Percentiles rank a stretch among this genome's conserved stretches.
phyloP scores from a whole-genome alignment of 805 yeast species.

The Jamesozyma rosinii region DNA sequence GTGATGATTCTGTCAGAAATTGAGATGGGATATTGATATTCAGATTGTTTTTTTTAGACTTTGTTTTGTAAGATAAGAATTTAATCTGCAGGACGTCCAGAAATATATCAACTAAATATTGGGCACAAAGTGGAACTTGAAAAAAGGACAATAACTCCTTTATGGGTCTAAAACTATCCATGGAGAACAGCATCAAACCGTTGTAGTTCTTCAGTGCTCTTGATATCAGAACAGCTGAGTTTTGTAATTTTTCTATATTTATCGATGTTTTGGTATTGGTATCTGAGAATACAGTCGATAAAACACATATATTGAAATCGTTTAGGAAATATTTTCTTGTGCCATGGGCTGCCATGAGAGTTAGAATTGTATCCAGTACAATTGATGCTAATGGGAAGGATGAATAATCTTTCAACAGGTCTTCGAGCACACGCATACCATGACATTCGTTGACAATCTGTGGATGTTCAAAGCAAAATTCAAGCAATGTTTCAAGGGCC shows the following conservation, averaged over 20 bases:
- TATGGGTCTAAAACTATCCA: conserved; percentile 47
- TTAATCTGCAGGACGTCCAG: conserved; percentile 56
- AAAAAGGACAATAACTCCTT: conserved; percentile 53
- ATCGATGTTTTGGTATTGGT: conserved; percentile 40
- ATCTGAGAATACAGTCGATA: conserved; percentile 67
- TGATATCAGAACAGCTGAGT: conserved; percentile 49
- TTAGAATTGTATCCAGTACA: conserved; percentile 23
- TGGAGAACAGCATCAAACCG: conserved; percentile 61
- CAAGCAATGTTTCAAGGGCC: conserved; percentile 51
- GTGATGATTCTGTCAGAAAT: conserved; percentile 35
- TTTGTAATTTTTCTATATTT: conserved; percentile 48
- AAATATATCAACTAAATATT: conserved; percentile 60
- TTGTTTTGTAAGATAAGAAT: conserved; percentile 40
- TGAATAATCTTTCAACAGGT: conserved; percentile 20
- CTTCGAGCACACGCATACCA: conserved; percentile 36
- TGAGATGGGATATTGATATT: conserved; percentile 22
- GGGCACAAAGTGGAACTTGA: conserved; percentile 48
- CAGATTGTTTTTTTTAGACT: conserved; percentile 5
- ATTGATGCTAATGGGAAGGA: conserved; percentile 21
- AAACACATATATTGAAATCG: conserved; percentile 51
- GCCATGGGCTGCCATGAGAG: conserved; percentile 21
- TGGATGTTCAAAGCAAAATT: conserved; percentile 41
- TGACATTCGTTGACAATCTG: conserved; percentile 37
- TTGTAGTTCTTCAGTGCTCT: conserved; percentile 61
- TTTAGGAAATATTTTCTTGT: conserved; percentile 34